Evolutionary conservation across 768 basidiomycete species (phyloP), one percentile per base, ranked within the genome.

Genomic region (Termitomyces sp.): DNA sequence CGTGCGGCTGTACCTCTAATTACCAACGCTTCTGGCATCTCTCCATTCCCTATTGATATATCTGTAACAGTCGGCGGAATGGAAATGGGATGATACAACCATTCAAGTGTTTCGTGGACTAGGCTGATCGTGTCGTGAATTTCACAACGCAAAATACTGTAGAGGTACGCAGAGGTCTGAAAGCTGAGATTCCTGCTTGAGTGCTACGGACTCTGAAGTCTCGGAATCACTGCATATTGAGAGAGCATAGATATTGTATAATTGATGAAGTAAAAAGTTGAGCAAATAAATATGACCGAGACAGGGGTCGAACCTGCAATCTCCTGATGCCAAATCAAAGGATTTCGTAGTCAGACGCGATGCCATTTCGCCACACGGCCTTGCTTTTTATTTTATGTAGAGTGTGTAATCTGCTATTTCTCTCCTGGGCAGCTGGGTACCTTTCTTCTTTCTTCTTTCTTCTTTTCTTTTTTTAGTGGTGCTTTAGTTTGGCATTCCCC

Each of bases 311-410:
- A 85, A 85, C 84, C 82, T 85, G 82, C 83, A 84, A 84, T 83
- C 83, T 85, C 82, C 82, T 84, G 83, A 83, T 84, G 22, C 4
- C 30, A 5, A 44, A 46, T 42, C 15, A 3, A 38, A 2, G 2
- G 12, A 15, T 8, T 34, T 87, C 86, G 86, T 88, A 89, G 87
- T 88, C 87, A 89, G 87, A 90, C 88, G 87, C 87, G 87, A 87
- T 90, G 86, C 87, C 87, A 89, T 88, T 90, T 88, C 87, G 88
- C 87, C 88, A 48, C 51, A 55, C 52, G 55, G 55, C 58, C 58
- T 32, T 32, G 2, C 2, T 1, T 32, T 28, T 28, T 28, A 6
- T n/a, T n/a, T n/a, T n/a, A n/a, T n/a, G n/a, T n/a, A n/a, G n/a
- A n/a, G n/a, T n/a, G n/a, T n/a, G n/a, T n/a, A n/a, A n/a, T n/a